Conservation (phyloP, 306 rosid species). For the Dryas alaskensis region DNA sequence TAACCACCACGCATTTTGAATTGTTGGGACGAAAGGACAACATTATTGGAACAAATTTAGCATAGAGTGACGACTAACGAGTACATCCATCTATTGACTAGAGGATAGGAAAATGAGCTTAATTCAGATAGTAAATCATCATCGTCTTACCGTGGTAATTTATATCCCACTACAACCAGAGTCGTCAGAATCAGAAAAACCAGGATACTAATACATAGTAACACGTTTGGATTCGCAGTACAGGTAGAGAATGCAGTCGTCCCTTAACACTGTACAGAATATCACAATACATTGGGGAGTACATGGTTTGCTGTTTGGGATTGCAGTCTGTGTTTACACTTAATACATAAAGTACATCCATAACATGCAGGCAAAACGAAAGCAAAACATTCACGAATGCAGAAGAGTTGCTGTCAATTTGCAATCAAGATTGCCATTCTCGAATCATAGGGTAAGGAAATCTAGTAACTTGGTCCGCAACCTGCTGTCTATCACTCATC, state of each 20-base stretch:
- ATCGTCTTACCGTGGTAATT: background rate
- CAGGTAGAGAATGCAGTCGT: no score
- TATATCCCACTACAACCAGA: background rate
- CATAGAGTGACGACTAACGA: background rate
- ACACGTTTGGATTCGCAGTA: background rate
- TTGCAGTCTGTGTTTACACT: no score
- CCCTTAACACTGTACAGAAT: no score
- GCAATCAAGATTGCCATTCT: no score
- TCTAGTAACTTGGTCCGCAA: no score
- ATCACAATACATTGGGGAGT: background rate
- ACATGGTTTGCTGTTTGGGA: background rate
- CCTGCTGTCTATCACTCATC: no score
- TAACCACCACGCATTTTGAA: background rate
- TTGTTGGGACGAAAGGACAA: background rate
- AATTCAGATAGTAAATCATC: background rate
- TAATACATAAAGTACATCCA: no score
- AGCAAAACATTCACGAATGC: no score
- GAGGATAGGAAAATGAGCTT: background rate
- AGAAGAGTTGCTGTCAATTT: no score
- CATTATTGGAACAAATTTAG: background rate
- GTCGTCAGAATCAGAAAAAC: background rate
- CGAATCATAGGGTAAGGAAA: no score
- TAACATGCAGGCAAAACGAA: no score
- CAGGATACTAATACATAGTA: background rate
- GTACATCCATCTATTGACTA: background rate